Evolutionary conservation across 495 filamentous ascomycete species (phyloP), one percentile per base, ranked within the genome.

Genomic region (Clohesyomyces aquaticus): DNA sequence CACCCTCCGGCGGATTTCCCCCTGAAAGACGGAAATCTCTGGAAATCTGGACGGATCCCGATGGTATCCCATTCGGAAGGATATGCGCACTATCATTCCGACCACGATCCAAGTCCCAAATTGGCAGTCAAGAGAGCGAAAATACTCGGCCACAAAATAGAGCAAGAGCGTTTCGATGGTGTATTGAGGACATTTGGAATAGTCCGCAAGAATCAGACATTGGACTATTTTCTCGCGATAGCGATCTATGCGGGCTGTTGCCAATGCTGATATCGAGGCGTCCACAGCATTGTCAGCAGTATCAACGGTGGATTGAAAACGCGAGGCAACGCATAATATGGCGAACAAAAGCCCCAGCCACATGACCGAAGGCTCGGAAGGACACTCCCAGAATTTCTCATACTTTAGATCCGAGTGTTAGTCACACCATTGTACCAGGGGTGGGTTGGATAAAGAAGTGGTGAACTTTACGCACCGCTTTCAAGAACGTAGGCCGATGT

Each of bases 61-160:
- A 54, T 77, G 75, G 55, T 73, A 75, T 14, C 74, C 74, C 74
- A 75, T 77, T 12, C 72, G 54, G 22, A 75, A 47, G 9, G 73
- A 68, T 9, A 76, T 47, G 27, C 73, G 62, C 10, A 65, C 49
- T n/a, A 59, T 26, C 55, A 65, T 59, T 12, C 62, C 62, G 38
- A 59, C 42, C 0, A 65, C 3, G 11, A 65, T 38, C 55, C 55
- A 65, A 23, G 48, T 55, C 1, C 32, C 62, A 42, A 59, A 65
- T 45, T 65, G 62, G n/a, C 38, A 35, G 35, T 65, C 62, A 9
- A 16, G 35, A n/a, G 62, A 65, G 2, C 62, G 62, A 18, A 65
- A 28, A 38, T 59, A 59, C 22, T 65, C 62, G 19, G 55, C 48
- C 3, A 65, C 35, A 27, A 59, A 65, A 27, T 65, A 65, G 3